Conservation (phyloP, 495 filamentous ascomycete genomes). For the Podospora comata region DNA sequence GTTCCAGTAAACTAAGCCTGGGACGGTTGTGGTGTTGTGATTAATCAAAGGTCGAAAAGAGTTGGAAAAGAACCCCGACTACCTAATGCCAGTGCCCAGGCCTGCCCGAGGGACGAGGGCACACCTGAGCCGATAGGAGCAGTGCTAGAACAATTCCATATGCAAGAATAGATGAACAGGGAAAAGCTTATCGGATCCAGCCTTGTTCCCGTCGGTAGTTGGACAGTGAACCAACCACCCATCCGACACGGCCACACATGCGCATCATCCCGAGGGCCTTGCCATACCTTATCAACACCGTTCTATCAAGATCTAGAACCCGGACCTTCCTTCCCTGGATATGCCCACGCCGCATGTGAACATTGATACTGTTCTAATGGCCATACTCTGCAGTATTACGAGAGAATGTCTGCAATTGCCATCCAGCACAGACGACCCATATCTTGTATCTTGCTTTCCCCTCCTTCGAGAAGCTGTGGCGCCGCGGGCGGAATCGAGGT, state of each 20-base stretch:
- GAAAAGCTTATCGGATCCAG: not conserved
- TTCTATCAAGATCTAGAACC: not conserved
- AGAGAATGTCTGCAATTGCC: not conserved
- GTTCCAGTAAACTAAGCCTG: conserved; percentile 26
- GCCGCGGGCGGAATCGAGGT: not conserved
- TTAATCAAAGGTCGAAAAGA: not conserved
- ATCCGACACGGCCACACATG: not conserved
- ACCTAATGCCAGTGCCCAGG: not conserved
- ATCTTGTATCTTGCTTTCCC: not conserved
- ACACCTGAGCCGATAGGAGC: not conserved
- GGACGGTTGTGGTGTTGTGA: not conserved
- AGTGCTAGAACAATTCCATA: not conserved
- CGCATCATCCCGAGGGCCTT: not conserved
- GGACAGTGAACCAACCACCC: not conserved
- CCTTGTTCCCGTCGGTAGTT: not conserved
- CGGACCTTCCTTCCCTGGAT: not conserved
- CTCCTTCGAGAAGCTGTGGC: conserved; percentile 9
- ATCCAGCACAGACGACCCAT: not conserved
- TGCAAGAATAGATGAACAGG: not conserved
- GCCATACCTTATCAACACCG: not conserved
- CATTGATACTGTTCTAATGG: not conserved
- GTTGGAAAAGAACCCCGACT: not conserved
- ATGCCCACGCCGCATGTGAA: not conserved
- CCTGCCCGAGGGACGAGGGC: not conserved
- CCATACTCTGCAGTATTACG: not conserved